Base-by-base conservation (phyloP, 495 filamentous ascomycete genomes). In the Letharia lupina region DNA sequence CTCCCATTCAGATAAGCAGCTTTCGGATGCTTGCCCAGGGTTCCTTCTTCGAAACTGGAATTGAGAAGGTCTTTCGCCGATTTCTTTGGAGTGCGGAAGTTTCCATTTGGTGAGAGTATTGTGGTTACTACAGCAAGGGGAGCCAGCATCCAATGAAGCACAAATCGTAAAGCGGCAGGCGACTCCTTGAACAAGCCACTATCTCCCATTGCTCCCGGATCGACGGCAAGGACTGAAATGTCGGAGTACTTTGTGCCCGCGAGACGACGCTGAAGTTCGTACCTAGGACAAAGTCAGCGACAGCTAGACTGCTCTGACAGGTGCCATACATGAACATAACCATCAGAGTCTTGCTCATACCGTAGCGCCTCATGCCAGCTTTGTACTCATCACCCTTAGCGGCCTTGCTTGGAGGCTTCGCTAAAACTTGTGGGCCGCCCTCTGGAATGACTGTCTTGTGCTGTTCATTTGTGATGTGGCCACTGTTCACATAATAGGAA, bases 371-470 rank as follows among this genome's bases (percentile, higher is more conserved):
- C 23, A 28, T 28, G 23, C 23, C 23, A 28, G 23, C 23, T 28
- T 28, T 28, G 23, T 28, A 28, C 23, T 28, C 23, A 28, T 28
- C 23, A 28, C 23, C 23, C 23, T 28, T 28, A 28, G 23, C 23
- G 1, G 0, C 23, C 23, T 28, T 28, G n/a, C n/a, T n/a, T n/a
- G n/a, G 23, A 28, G 23, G 23, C 23, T 28, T 28, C 23, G 23
- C 23, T 28, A 28, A 28, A 28, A 28, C 23, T 28, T 50, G 47
- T 50, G n/a, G 47, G n/a, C n/a, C 47, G 28, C 47, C 47, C 47
- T 50, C n/a, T 9, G 47, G 47, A 52, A 64, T 37, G 18, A 64
- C 39, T 52, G 40, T 64, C 62, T 64, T 64, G 41, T 64, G 62
- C 47, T 64, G 37, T 41, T 54, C 62, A 50, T 33, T n/a, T 20